Evolutionary conservation across 345 rosid genomes (phyloP).

Genomic region (Bruguiera gymnorhiza): DNA sequence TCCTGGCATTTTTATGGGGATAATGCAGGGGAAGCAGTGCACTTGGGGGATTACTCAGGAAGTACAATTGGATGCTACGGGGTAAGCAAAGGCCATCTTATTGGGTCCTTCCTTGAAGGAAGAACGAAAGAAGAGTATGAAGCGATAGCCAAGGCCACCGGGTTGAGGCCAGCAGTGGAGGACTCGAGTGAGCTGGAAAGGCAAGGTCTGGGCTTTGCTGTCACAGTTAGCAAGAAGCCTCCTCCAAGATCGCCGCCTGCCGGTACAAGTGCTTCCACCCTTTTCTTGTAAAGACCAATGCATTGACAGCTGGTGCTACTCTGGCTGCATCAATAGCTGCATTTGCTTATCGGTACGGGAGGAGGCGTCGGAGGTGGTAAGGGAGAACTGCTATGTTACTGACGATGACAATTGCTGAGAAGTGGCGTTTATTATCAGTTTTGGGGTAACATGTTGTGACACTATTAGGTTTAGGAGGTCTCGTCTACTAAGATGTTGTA

Average conservation of each 20-base stretch:
- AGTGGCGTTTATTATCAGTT: neutral
- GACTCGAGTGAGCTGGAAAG: slow-evolving; percentile 58
- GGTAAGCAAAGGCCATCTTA: slow-evolving; percentile 73
- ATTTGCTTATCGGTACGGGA: slow-evolving; percentile 88
- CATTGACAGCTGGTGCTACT: slow-evolving; percentile 55
- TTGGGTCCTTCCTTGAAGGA: slow-evolving; percentile 93
- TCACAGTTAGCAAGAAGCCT: slow-evolving; percentile 43
- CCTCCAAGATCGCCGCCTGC: slow-evolving; percentile 31
- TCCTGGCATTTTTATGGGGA: slow-evolving; percentile 98
- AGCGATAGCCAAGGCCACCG: slow-evolving; percentile 66
- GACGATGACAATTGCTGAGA: too few relatives aligned
- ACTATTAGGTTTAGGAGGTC: neutral
- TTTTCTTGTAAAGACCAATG: slow-evolving; percentile 47
- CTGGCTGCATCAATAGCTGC: slow-evolving; percentile 80
- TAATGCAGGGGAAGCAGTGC: slow-evolving; percentile 70
- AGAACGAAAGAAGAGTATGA: slow-evolving; percentile 89
- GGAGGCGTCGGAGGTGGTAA: slow-evolving; percentile 81
- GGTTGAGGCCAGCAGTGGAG: slow-evolving; percentile 50
- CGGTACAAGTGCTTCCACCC: slow-evolving; percentile 27
- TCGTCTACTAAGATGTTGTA: rapidly evolving
- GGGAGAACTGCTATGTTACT: slow-evolving; percentile 5
- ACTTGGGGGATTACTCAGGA: slow-evolving; percentile 81
- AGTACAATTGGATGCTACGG: slow-evolving; percentile 78
- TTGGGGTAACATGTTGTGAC: slow-evolving; percentile 32
- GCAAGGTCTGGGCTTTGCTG: slow-evolving; percentile 65